These are phyloP conservation scores for Aspergillus pseudonomiae DNA, from an alignment of 2,329 filamentous ascomycete species.

Conservation along the genomic window DNA sequence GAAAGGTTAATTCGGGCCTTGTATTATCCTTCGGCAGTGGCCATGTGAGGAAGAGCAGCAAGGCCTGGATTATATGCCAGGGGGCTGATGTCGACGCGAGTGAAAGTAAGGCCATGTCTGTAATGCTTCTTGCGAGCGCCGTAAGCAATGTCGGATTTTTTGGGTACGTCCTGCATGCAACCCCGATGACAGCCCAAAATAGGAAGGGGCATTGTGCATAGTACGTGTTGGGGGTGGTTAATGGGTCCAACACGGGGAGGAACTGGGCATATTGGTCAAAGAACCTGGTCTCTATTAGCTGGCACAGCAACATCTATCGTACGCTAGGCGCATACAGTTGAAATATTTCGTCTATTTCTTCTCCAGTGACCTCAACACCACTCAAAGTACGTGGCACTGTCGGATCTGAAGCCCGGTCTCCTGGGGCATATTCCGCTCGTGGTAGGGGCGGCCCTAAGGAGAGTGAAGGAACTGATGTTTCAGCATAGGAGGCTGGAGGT, in stretches of 20 bases:
- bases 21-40: constrained; percentile 40
- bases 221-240: constrained; percentile 71
- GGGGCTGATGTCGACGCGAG: constrained; percentile 31
- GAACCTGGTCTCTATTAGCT: constrained; percentile 29
- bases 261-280: constrained; percentile 43
- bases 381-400: constrained; percentile 37
- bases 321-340: constrained; percentile 29
- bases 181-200: constrained; percentile 71
- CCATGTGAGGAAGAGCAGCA: constrained; percentile 45
- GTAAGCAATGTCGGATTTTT: constrained; percentile 43
- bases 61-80: constrained; percentile 40
- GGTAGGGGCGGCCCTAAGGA: constrained; percentile 20
- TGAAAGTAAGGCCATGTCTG: constrained; percentile 42
- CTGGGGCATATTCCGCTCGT: constrained; percentile 14
- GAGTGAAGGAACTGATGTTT: constrained; percentile 25
- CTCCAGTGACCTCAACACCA: constrained; percentile 31
- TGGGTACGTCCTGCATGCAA: constrained; percentile 40
- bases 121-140: constrained; percentile 37
- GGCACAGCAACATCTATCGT: neutral
- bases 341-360: constrained; percentile 45
- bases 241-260: constrained; percentile 43
- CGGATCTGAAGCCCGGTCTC: constrained; percentile 13
- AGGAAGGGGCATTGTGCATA: constrained; percentile 77
- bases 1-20: constrained; percentile 39
- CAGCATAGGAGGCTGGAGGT: constrained; percentile 23